A percentile compares a stretch with the other conserved stretches of the same genome.
phyloP scores from a whole-genome alignment of 2,329 filamentous ascomycete genomes.

The Falciphora oryzae region DNA sequence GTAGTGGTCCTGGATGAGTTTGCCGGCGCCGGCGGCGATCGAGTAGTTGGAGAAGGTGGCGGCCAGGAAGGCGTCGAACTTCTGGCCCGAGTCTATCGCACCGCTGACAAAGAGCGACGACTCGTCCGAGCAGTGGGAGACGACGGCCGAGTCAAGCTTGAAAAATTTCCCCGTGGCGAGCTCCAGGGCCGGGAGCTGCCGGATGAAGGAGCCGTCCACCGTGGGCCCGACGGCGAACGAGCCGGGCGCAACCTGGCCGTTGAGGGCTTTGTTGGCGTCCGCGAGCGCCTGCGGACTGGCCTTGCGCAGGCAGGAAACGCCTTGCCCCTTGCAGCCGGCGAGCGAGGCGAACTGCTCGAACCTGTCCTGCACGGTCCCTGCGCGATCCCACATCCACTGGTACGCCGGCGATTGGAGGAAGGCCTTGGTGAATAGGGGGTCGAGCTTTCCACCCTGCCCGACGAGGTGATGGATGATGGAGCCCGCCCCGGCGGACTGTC shows the following conservation, averaged over 20 bases:
- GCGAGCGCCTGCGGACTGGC: slow-evolving; percentile 19
- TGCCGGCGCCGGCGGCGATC: slow-evolving; percentile 28
- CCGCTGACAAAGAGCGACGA: slow-evolving; percentile 25
- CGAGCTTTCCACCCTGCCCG: slow-evolving; percentile 33
- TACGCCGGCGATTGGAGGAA: slow-evolving; percentile 30
- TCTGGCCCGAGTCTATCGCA: too few species aligned
- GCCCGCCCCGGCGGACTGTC: slow-evolving; percentile 44
- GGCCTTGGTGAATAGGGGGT: slow-evolving; percentile 35
- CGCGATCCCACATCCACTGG: slow-evolving; percentile 29
- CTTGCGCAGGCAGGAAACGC: slow-evolving; percentile 23
- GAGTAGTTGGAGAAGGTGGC: too few species aligned
- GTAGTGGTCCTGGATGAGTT: slow-evolving; percentile 25
- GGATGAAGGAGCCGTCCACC: slow-evolving; percentile 25
- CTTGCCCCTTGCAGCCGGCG: slow-evolving; percentile 24
- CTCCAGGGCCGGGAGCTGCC: slow-evolving; percentile 26
- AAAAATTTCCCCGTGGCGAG: slow-evolving; percentile 23
- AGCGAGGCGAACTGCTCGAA: slow-evolving; percentile 27
- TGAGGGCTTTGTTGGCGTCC: slow-evolving; percentile 23
- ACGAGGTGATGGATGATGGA: slow-evolving; percentile 45
- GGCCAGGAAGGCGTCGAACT: too few species aligned
- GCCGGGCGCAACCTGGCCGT: slow-evolving; percentile 20
- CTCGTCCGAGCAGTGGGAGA: slow-evolving; percentile 27
- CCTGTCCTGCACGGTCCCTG: slow-evolving; percentile 21
- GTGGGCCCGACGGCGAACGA: slow-evolving; percentile 27
- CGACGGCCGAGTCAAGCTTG: slow-evolving; percentile 22